Evolutionary conservation across 192 early-diverging fungal genomes (phyloP).

Genomic region (Radiomyces spectabilis): DNA sequence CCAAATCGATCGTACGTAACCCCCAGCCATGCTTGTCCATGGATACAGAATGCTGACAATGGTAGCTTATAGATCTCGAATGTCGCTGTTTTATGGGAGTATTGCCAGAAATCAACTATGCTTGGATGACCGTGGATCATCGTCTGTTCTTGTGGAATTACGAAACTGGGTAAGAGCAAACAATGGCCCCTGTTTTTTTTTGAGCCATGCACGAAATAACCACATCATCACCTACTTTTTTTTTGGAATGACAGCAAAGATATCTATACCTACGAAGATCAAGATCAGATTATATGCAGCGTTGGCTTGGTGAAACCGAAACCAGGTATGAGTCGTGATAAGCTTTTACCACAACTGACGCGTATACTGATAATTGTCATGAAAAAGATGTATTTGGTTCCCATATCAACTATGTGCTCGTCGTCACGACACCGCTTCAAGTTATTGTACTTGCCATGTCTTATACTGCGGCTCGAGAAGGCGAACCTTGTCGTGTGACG

Average conservation of each 20-base stretch:
- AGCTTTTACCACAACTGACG: too few relatives aligned
- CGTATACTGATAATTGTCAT: too few relatives aligned
- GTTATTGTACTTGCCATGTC: slow-evolving; percentile 78
- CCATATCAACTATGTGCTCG: slow-evolving; percentile 74
- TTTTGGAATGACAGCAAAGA: slow-evolving; percentile 6
- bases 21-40: neutral
- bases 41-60: neutral
- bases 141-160: slow-evolving; percentile 92
- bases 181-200: neutral
- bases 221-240: neutral
- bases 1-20: neutral
- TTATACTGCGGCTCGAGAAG: slow-evolving; percentile 32
- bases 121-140: slow-evolving; percentile 92
- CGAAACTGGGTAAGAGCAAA: slow-evolving; percentile 48
- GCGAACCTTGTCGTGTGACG: too few relatives aligned
- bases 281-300: slow-evolving; percentile 81
- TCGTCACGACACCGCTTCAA: slow-evolving; percentile 85
- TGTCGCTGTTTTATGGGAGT: slow-evolving; percentile 73
- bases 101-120: slow-evolving; percentile 85
- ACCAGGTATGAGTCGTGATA: slow-evolving; percentile 4
- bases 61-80: neutral
- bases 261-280: slow-evolving; percentile 58
- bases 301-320: slow-evolving; percentile 78
- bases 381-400: slow-evolving; percentile 76
- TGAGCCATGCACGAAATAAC: neutral